phyloP scores from a whole-genome alignment of 805 yeast genomes.

The Wickerhamiella sergipiensis region DNA sequence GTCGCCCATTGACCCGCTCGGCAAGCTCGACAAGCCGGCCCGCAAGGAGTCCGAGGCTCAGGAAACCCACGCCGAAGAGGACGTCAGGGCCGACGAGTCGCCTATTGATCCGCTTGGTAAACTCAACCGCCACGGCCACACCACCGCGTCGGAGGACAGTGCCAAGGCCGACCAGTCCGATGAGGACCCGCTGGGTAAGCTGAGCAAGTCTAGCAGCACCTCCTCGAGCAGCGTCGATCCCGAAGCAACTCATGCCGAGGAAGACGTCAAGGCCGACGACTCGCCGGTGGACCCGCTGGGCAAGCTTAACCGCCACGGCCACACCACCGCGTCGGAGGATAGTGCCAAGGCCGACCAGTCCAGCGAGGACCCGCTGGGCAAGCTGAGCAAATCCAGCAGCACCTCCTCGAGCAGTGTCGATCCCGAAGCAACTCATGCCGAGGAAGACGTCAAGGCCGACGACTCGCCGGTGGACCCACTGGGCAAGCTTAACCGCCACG shows the following conservation, averaged over 20 bases:
- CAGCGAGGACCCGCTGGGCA: neutral
- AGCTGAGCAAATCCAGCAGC: too few relatives aligned
- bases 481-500: constrained; percentile 1
- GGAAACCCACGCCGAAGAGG: constrained; percentile 3
- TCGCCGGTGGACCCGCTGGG: neutral
- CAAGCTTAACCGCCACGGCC: constrained; percentile 1
- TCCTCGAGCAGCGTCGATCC: too few relatives aligned
- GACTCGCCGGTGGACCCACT: neutral
- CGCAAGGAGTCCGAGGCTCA: neutral
- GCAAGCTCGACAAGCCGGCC: neutral
- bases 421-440: neutral
- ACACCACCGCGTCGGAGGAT: constrained; percentile 8
- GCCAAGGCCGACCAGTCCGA: constrained; percentile 12
- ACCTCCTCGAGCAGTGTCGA: too few relatives aligned
- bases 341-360: constrained; percentile 11
- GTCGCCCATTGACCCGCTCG: neutral
- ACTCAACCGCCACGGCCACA: neutral
- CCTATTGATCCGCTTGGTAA: neutral
- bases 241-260: neutral
- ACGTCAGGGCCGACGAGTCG: constrained; percentile 4
- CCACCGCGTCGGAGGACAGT: constrained; percentile 10
- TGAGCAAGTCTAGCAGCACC: neutral
- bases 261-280: constrained; percentile 4
- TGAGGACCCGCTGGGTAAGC: neutral
- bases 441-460: constrained; percentile 4